phyloP scores from a whole-genome alignment of 805 yeast species.

The Starmerella potacharoeniae region DNA sequence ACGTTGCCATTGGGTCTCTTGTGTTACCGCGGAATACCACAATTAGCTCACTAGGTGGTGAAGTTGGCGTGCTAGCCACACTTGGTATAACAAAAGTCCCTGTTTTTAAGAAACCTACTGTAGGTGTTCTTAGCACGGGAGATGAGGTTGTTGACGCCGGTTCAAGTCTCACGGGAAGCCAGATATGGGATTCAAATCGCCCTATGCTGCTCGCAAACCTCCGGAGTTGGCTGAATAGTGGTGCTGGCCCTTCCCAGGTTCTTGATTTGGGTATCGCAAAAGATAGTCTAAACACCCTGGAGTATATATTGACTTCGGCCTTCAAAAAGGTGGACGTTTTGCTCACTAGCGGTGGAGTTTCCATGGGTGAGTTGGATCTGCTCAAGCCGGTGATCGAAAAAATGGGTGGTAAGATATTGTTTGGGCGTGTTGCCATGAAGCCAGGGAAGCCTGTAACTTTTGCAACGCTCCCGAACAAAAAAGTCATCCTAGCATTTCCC shows the following conservation, averaged over 20 bases:
- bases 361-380: conserved; percentile 47
- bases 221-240: conserved; percentile 20
- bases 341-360: conserved; percentile 47
- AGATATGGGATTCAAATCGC: conserved; percentile 41
- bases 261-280: conserved; percentile 42
- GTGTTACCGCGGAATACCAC: conserved; percentile 31
- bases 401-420: conserved; percentile 37
- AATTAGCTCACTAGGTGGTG: conserved; percentile 39
- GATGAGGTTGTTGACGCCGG: conserved; percentile 37
- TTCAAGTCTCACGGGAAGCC: conserved; percentile 30
- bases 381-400: conserved; percentile 40
- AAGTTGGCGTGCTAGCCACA: conserved; percentile 39
- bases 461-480: conserved; percentile 33
- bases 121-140: conserved; percentile 44
- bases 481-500: conserved; percentile 40
- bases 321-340: conserved; percentile 33
- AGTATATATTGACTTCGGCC: conserved; percentile 23
- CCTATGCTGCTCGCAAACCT: conserved; percentile 36
- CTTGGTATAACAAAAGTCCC: conserved; percentile 34
- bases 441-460: conserved; percentile 52
- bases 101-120: conserved; percentile 34
- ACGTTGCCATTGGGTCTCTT: conserved; percentile 32
- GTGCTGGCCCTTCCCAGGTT: conserved; percentile 28
- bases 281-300: conserved; percentile 31
- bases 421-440: conserved; percentile 48